A percentile compares a stretch with the other conserved stretches of the same genome.
Conservation (phyloP, 805 yeast genomes). For the Pichia sporocuriosa region DNA sequence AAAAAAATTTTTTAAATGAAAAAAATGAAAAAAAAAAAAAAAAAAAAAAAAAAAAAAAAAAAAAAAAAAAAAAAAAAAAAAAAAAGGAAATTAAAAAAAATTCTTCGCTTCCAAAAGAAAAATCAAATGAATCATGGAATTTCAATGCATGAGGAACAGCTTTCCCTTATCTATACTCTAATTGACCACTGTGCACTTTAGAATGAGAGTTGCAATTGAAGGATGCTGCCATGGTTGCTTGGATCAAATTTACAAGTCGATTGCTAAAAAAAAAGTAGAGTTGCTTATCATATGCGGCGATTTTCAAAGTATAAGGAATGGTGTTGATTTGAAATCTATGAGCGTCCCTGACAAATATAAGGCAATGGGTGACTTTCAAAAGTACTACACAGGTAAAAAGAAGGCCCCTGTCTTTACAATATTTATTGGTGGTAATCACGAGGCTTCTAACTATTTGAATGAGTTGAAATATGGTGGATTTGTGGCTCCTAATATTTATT, state of each 20-base stretch:
- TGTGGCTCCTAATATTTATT: conserved; percentile 85
- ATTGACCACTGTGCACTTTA: no score
- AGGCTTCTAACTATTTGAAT: conserved; percentile 69
- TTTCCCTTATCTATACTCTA: no score
- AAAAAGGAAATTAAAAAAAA: not conserved
- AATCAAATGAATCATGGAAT: not conserved
- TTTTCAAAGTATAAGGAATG: conserved; percentile 71
- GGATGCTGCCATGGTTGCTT: conserved; percentile 91
- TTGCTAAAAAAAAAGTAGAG: conserved; percentile 34
- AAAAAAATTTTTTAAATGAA: conserved; percentile 3
- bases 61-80: not conserved
- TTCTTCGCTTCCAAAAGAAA: not conserved
- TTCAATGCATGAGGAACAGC: no score
- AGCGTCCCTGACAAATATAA: conserved; percentile 77
- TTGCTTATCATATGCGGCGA: conserved; percentile 83
- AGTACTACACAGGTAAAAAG: conserved; percentile 54
- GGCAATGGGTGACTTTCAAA: conserved; percentile 69
- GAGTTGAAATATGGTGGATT: conserved; percentile 84
- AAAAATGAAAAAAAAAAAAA: not conserved
- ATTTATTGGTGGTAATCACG: conserved; percentile 95
- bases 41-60: not conserved
- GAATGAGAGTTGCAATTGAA: conserved; percentile 54
- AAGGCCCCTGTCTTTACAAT: conserved; percentile 72
- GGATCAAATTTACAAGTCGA: conserved; percentile 43
- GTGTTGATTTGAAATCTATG: conserved; percentile 58